These are phyloP conservation scores for Pyrenula aspistea DNA, from an alignment of 495 filamentous ascomycete genomes.

Conservation along the genomic window DNA sequence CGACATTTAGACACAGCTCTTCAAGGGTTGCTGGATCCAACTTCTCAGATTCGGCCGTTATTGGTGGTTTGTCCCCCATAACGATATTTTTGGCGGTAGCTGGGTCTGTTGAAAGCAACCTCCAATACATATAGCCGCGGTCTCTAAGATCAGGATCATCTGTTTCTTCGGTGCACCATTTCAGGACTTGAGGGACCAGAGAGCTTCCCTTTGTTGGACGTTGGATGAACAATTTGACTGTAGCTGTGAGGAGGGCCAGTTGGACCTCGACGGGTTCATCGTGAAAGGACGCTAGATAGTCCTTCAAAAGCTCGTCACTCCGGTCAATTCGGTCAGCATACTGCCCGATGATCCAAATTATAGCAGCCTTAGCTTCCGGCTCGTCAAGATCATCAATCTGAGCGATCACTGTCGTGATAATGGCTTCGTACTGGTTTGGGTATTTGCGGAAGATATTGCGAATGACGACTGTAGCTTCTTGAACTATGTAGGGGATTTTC, in stretches of 20 bases:
- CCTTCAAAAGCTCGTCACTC: constrained; percentile 82
- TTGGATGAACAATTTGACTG: constrained; percentile 97
- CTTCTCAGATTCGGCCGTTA: constrained; percentile 92
- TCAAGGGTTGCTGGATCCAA: constrained; percentile 84
- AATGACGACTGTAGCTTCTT: constrained; percentile 99
- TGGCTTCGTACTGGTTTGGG: constrained; percentile 94
- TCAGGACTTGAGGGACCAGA: constrained; percentile 88
- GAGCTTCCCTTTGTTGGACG: constrained; percentile 90
- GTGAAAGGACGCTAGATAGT: constrained; percentile 85
- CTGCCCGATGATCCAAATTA: constrained; percentile 99
- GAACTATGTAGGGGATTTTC: constrained; percentile 99
- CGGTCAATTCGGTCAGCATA: constrained; percentile 97
- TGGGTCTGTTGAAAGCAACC: constrained; percentile 88
- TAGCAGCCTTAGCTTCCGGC: constrained; percentile 97
- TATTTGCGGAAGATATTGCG: constrained; percentile 99
- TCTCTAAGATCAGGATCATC: constrained; percentile 96
- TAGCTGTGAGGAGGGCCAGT: constrained; percentile 86
- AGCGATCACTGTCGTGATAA: constrained; percentile 90
- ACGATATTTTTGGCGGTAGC: constrained; percentile 75
- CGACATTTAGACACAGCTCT: constrained; percentile 94
- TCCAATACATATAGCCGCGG: constrained; percentile 98
- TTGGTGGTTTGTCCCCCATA: constrained; percentile 94
- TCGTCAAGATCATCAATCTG: constrained; percentile 96
- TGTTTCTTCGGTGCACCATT: constrained; percentile 98
- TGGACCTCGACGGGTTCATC: constrained; percentile 95